Evolutionary conservation across 345 rosid genomes (phyloP), one percentile per base, ranked within the genome.

Genomic region (Dipteronia dyeriana): DNA sequence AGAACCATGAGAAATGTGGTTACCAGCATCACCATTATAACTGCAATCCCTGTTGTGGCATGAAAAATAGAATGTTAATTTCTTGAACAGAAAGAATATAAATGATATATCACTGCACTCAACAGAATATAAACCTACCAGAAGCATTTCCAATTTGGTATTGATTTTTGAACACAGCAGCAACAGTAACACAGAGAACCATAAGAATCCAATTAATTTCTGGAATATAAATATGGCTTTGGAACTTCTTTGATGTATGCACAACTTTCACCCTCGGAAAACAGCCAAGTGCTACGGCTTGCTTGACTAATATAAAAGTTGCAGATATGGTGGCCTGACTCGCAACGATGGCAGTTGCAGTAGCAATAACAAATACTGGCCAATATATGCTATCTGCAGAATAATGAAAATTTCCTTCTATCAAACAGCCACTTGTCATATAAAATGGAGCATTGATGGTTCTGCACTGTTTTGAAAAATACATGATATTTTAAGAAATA

Each of bases 271-370:
- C 83, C 43, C 81, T 57, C 26, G 81, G 86, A 66, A 80, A 83
- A 66, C 86, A 83, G 68, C 86, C 83, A 11, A 80, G 81, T 47
- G 86, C 86, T 43, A 74, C 47, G 4, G 86, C 85, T 71, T 80
- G 83, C 70, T 80, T 80, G 74, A 83, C 75, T 64, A 83, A 72
- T 25, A 81, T 70, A 66, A 83, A 83, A 5, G 83, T 77, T 25
- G 81, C 83, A 3, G 83, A 80, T 59, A 83, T 77, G 9, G 79
- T 83, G 11, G 86, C 81, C 54, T 83, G 83, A 65, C 85, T 83
- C 22, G 79, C 85, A 51, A 83, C 79, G 9, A 77, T 49, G 17
- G 86, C 81, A 56, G 86, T 83, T 10, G 79, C 70, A 22, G 83
- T 83, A 34, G 81, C 79, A 76, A 80, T 39, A 62, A 83, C 29